Conservation (phyloP, 2,329 filamentous ascomycete genomes). For the Stylonectria norvegica region DNA sequence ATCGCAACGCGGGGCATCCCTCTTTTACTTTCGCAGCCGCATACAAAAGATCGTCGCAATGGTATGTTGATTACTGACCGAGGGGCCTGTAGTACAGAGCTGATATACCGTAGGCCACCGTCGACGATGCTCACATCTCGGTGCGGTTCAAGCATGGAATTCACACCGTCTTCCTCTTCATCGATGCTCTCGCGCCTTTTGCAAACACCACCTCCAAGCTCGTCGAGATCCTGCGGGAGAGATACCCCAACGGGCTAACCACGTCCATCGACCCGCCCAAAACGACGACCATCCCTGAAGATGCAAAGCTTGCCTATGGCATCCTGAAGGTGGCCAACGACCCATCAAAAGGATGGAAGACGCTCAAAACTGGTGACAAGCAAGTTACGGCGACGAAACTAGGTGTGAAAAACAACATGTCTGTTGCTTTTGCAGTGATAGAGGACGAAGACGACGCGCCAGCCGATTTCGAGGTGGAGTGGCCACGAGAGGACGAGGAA, state of each 20-base stretch:
- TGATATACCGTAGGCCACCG: constrained; percentile 18
- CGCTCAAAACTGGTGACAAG: constrained; percentile 36
- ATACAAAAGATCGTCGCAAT: constrained; percentile 13
- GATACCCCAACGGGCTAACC: constrained; percentile 53
- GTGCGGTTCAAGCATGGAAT: constrained; percentile 71
- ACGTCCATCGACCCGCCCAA: constrained; percentile 31
- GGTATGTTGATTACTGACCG: constrained; percentile 3
- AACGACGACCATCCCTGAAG: constrained; percentile 38
- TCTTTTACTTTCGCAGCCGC: constrained; percentile 6
- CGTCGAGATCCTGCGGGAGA: constrained; percentile 53
- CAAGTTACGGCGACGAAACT: constrained; percentile 40
- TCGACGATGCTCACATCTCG: constrained; percentile 55
- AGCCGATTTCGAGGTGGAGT: constrained; percentile 44
- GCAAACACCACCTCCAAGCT: constrained; percentile 56
- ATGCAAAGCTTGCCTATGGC: constrained; percentile 46
- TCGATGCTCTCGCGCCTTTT: constrained; percentile 57
- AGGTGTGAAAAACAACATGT: constrained; percentile 45
- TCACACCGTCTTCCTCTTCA: constrained; percentile 66
- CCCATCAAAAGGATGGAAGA: constrained; percentile 47
- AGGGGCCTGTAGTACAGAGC: not conserved
- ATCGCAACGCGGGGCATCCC: no score
- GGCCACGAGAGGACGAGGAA: constrained; percentile 43
- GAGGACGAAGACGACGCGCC: constrained; percentile 38
- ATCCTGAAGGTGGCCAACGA: constrained; percentile 44
- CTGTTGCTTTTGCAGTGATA: constrained; percentile 49